Conservation (phyloP, 192 early-diverging fungal genomes). For the Coemansia sp. region DNA sequence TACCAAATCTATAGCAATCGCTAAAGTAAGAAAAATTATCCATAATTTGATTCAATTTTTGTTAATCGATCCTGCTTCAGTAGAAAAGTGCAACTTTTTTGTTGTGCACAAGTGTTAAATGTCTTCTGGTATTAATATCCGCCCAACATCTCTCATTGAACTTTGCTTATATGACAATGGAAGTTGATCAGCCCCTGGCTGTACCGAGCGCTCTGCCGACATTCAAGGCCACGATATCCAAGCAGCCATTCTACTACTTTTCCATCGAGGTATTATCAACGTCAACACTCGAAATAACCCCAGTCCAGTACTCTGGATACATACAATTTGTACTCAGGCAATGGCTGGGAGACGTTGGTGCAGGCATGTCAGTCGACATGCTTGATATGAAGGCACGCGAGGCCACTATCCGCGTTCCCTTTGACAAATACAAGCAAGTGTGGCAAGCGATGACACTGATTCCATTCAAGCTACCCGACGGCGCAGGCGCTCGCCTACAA, state of each 20-base stretch:
- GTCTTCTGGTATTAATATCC: neutral
- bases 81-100: neutral
- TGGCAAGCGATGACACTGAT: slow-evolving; percentile 49
- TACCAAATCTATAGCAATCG: slow-evolving; percentile 2
- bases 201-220: slow-evolving; percentile 1
- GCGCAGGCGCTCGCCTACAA: slow-evolving; percentile 27
- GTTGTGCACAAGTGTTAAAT: neutral
- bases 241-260: slow-evolving; percentile 53
- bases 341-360: slow-evolving; percentile 45
- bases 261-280: slow-evolving; percentile 21
- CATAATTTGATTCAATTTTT: neutral
- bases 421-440: slow-evolving; percentile 28
- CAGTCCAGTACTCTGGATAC: slow-evolving; percentile 32
- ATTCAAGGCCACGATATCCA: slow-evolving; percentile 43
- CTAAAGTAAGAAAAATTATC: neutral
- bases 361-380: slow-evolving; percentile 35
- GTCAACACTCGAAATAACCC: neutral
- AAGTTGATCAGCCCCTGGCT: slow-evolving; percentile 13
- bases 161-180: slow-evolving; percentile 12
- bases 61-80: neutral
- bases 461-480: slow-evolving; percentile 25
- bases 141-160: neutral
- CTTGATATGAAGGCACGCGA: slow-evolving; percentile 23
- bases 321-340: slow-evolving; percentile 25
- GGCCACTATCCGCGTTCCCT: slow-evolving; percentile 44